Percentiles rank a stretch among this genome's conserved stretches.
phyloP scores from a whole-genome alignment of 176 grass and related monocot species.

The Themeda triandra region DNA sequence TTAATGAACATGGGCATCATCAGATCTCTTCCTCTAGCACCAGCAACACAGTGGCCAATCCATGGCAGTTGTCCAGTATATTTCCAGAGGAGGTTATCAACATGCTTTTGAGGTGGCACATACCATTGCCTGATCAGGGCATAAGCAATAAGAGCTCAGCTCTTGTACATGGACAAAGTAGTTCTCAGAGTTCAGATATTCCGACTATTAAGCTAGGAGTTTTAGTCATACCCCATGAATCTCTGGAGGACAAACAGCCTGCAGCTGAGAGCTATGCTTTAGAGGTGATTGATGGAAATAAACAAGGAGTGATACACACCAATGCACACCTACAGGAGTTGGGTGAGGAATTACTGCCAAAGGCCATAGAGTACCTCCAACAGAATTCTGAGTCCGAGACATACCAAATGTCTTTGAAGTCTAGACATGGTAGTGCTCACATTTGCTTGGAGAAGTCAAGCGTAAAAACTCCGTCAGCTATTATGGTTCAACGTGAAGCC shows the following conservation, averaged over 20 bases:
- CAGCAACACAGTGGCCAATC: background rate
- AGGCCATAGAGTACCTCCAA: slow-evolving; percentile 4
- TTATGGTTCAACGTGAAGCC: background rate
- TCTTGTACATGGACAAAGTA: background rate
- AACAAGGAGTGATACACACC: background rate
- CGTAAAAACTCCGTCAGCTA: background rate
- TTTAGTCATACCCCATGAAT: slow-evolving; percentile 5
- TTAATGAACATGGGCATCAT: background rate
- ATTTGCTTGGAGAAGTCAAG: slow-evolving; percentile 22
- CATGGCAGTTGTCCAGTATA: background rate
- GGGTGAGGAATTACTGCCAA: slow-evolving; percentile 6
- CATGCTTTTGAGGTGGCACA: background rate
- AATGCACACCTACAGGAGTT: slow-evolving; percentile 4
- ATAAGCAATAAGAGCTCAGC: background rate
- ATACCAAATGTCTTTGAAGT: slow-evolving; percentile 23
- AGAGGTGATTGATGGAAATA: slow-evolving; percentile 13
- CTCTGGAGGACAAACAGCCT: background rate
- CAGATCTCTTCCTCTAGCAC: background rate
- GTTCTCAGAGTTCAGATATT: background rate
- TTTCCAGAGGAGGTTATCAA: slow-evolving; percentile 15
- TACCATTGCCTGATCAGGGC: background rate
- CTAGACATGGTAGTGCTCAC: slow-evolving; percentile 11
- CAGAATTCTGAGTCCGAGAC: background rate
- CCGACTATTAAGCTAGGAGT: background rate
- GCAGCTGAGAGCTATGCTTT: slow-evolving; percentile 1